Conservation (phyloP, 2,329 filamentous ascomycete species). For the Exophiala mesophila region DNA sequence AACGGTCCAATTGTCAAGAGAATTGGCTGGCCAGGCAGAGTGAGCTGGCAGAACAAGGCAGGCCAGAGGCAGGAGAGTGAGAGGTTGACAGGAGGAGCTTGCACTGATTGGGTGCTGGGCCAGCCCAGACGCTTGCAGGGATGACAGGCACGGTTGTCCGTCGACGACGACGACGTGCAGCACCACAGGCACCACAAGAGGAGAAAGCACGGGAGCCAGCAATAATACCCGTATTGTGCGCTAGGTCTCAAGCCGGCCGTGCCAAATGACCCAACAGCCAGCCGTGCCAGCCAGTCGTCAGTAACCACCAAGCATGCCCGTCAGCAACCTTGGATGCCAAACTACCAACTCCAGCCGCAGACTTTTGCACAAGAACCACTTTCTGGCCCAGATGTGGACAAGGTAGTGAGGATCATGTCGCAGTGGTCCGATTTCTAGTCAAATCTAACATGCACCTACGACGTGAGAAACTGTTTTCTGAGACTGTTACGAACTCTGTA, state of each 20-base stretch:
- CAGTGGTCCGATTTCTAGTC: neutral
- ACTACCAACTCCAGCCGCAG: neutral
- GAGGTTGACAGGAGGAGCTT: constrained; percentile 19
- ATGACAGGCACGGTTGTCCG: constrained; percentile 12
- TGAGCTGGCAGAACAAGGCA: constrained; percentile 5
- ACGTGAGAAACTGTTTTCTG: too few relatives aligned
- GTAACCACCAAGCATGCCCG: too few relatives aligned
- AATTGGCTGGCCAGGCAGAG: neutral
- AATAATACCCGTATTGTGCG: neutral
- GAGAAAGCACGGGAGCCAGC: neutral
- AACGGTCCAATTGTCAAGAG: neutral
- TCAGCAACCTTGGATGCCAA: too few relatives aligned
- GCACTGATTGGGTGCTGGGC: constrained; percentile 17
- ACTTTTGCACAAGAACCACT: neutral
- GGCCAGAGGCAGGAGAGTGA: constrained; percentile 16
- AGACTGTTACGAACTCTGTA: neutral
- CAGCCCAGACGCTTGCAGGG: constrained; percentile 24
- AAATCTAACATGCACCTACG: neutral
- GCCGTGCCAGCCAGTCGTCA: neutral
- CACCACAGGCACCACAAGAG: constrained; percentile 11
- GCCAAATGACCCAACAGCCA: neutral
- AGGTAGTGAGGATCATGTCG: neutral
- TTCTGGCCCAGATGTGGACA: neutral
- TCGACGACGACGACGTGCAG: constrained; percentile 18
- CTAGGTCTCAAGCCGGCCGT: neutral